Base-by-base conservation (phyloP, 768 basidiomycete genomes). In the Boletus rubropictus region DNA sequence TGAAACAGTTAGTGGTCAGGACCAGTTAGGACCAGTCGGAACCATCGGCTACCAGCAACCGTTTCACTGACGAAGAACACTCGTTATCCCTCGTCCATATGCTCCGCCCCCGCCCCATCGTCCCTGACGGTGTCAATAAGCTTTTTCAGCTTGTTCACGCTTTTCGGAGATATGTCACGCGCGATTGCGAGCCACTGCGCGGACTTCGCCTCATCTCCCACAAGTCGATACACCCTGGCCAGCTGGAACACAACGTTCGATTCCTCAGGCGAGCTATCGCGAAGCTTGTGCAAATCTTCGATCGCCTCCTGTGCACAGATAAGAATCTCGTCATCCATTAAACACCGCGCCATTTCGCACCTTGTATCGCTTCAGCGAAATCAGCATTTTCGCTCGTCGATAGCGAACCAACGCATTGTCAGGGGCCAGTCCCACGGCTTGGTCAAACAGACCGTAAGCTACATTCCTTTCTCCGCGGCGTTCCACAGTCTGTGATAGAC, bases 171-270 rank as follows among this genome's bases (percentile, higher is more conserved):
- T 48, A 97, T 79, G 63, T 99, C 96, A 52, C 93, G 83, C 55
- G 93, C 96, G 32, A 86, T 76, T 25, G 92, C 89, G 51, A 99
- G 85, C 68, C 84, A 76, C 51, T 87, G 83, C 47, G 89, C 86
- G 40, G 91, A 84, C 67, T 88, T 84, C 17, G 78, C 74, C 54
- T 81, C 79, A 67, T 91, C 76, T 29, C 90, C 90, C 46, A 87
- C 69, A 55, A 88, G 73, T 39, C 89, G 81, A 62, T 96, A 97
- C 49, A 87, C 84, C 70, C 86, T 88, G 22, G 93, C 96, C 15
- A 99, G 80, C 68, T 97, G 85, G 79, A 96, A 96, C 49, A 94
- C 81, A 47, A 98, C 89, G 70, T 97, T 97, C 44, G 93, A 86
- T 72, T 99, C 96, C 61, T 93, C 90, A 7, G 95, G 95, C 29